phyloP scores from a whole-genome alignment of 2,329 filamentous ascomycete species.

The Ophiostoma sp. region DNA sequence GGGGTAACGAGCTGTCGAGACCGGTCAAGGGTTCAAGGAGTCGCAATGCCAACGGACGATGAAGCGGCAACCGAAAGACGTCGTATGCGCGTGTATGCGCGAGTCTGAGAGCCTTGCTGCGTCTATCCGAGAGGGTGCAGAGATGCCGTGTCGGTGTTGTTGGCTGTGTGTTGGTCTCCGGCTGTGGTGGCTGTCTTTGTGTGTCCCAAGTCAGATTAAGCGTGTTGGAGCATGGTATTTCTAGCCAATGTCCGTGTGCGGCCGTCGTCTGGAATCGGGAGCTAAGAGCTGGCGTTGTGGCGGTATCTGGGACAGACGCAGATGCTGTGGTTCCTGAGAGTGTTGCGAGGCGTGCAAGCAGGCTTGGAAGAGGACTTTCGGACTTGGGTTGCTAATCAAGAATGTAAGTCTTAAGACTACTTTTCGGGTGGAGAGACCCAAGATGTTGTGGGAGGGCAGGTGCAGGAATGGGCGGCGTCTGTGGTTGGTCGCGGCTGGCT shows the following conservation, averaged over 20 bases:
- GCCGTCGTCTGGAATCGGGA: not conserved
- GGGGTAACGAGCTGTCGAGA: not conserved
- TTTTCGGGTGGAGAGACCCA: not conserved
- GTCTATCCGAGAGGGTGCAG: not conserved
- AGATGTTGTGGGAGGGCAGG: constrained; percentile 3
- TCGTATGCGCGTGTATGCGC: constrained; percentile 4
- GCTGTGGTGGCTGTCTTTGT: not conserved
- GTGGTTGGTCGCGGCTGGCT: not conserved
- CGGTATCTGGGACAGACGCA: not conserved
- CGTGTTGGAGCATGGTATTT: constrained; percentile 6
- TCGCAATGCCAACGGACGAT: not conserved
- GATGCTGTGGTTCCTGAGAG: not conserved
- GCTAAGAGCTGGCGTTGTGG: not conserved
- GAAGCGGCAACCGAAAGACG: not conserved
- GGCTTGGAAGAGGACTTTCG: not conserved
- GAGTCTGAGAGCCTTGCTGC: not conserved
- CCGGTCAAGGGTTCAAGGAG: not conserved
- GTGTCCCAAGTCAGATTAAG: not conserved
- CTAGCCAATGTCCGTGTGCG: not conserved
- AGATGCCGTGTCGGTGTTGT: not conserved
- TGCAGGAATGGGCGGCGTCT: not conserved
- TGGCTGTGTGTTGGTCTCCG: not conserved
- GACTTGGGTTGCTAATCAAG: not conserved
- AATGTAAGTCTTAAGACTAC: not conserved
- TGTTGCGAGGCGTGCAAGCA: not conserved